Evolutionary conservation across 371 early-diverging fungal species (phyloP).

Genomic region (Apophysomyces sp.): DNA sequence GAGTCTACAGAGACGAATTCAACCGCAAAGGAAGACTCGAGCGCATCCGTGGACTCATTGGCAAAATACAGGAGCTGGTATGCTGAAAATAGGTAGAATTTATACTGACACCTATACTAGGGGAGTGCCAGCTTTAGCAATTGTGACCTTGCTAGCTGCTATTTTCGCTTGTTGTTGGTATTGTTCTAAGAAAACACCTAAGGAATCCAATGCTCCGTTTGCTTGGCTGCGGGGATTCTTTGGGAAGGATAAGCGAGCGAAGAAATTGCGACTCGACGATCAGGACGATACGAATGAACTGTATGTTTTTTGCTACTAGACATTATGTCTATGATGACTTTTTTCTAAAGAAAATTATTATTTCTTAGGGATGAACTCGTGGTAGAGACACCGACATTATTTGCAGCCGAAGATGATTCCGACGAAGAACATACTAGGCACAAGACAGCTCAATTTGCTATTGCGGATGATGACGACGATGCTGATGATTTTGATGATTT

Average conservation of each 20-base stretch:
- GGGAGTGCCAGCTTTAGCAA: constrained; percentile 30
- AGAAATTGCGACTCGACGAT: constrained; percentile 37
- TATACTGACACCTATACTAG: constrained; percentile 3
- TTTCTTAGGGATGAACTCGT: constrained; percentile 44
- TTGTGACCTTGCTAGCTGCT: constrained; percentile 25
- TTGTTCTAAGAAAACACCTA: constrained; percentile 6
- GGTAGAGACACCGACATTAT: constrained; percentile 42
- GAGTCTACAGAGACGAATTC: not conserved
- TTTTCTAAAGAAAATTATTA: not conserved
- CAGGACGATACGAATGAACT: constrained; percentile 47
- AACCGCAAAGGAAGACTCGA: not conserved
- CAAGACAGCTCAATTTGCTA: not conserved
- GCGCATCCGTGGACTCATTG: constrained; percentile 12
- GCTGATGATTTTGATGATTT: not conserved
- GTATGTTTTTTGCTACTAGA: constrained; percentile 30
- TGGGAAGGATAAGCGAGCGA: not conserved
- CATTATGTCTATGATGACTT: not conserved
- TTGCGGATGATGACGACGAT: not conserved
- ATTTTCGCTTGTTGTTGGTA: constrained; percentile 35
- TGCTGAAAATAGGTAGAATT: not conserved
- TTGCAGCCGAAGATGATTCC: constrained; percentile 38
- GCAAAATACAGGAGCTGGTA: constrained; percentile 24
- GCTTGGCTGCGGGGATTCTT: not conserved
- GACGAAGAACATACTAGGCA: constrained; percentile 13
- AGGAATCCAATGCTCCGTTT: constrained; percentile 8